Percentiles rank a stretch among this genome's conserved stretches.
These are phyloP conservation scores for Botrytis cinerea DNA, from an alignment of 2,329 filamentous ascomycete genomes.

Conservation along the genomic window DNA sequence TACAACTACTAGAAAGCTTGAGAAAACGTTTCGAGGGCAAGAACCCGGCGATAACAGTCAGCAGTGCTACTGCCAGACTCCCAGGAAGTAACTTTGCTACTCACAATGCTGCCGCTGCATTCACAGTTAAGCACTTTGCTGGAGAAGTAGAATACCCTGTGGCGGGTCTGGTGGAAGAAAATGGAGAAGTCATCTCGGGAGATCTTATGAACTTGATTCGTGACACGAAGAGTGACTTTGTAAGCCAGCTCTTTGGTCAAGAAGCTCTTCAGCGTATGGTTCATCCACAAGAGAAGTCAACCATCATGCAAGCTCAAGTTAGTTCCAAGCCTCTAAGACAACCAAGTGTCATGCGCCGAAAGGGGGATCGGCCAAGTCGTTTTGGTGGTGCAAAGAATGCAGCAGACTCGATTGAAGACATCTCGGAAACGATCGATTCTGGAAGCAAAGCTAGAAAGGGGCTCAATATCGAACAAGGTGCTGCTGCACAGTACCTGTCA, in stretches of 20 bases:
- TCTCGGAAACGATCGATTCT: constrained; percentile 51
- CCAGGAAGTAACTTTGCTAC: constrained; percentile 90
- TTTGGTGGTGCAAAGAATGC: constrained; percentile 38
- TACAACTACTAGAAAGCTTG: constrained; percentile 86
- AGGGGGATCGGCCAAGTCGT: constrained; percentile 47
- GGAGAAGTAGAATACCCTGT: constrained; percentile 95
- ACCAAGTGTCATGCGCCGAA: constrained; percentile 87
- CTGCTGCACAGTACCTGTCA: constrained; percentile 87
- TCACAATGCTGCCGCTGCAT: constrained; percentile 75
- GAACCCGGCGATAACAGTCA: constrained; percentile 84
- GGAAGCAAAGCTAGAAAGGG: constrained; percentile 44
- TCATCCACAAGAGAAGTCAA: constrained; percentile 87
- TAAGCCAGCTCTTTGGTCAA: constrained; percentile 90
- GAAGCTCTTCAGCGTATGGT: constrained; percentile 88
- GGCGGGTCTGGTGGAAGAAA: constrained; percentile 86
- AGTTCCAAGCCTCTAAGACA: constrained; percentile 92
- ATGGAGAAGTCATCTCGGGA: constrained; percentile 92
- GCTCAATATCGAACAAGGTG: constrained; percentile 70
- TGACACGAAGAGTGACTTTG: constrained; percentile 83
- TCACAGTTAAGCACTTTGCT: constrained; percentile 93
- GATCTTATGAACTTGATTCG: constrained; percentile 94
- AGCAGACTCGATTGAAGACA: constrained; percentile 44
- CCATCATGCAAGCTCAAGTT: constrained; percentile 93
- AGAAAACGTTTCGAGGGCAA: constrained; percentile 93
- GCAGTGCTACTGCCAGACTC: constrained; percentile 71